Evolutionary conservation across 1,139 yeast genomes (phyloP), one percentile per base, ranked within the genome.

Genomic region (Suhomyces panamericanus): DNA sequence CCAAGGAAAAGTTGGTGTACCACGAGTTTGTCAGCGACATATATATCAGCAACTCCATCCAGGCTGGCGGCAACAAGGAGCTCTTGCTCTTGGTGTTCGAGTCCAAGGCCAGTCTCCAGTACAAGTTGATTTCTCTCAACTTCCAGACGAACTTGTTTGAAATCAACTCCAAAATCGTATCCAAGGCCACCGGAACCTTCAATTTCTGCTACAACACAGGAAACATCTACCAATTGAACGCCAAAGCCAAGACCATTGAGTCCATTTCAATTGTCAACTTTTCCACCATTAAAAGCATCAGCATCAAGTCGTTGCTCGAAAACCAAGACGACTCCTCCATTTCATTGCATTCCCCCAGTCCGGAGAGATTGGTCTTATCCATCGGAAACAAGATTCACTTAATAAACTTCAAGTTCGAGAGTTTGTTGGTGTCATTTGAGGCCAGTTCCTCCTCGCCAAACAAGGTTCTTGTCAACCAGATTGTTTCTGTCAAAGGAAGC

Each of bases 311-410:
- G 3, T 41, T 67, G 14, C 43, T 66, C 32, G 49, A 44, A 8
- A 47, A 48, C n/a, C 44, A 50, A 9, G 41, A 40, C 20, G 42
- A 46, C 17, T 39, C 43, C 10, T 40, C 43, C 27, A 47, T 59
- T 7, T 60, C 76, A 2, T 53, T 72, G 33, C 44, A 50, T 16
- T 57, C 75, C 11, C 75, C 77, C 4, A 69, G 80, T 35, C 63
- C 72, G 10, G 79, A 77, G 53, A 65, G 85, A 54, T 49, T 78
- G 13, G 57, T 78, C 12, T 49, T 79, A 11, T 64, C 79, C 0
- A 62, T 63, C 42, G 67, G 67, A 15, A 63, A 68, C 43, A 64
- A 67, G 42, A 58, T 78, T 35, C 67, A 68, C 38, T 60, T 79
- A 39, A 52, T 79, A 41, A 81, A 78, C 54, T 62, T 69, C 52